Evolutionary conservation across 73 alveolate species (phyloP), one percentile per base, ranked within the genome.

Genomic region (Paramecium sonneborni): DNA sequence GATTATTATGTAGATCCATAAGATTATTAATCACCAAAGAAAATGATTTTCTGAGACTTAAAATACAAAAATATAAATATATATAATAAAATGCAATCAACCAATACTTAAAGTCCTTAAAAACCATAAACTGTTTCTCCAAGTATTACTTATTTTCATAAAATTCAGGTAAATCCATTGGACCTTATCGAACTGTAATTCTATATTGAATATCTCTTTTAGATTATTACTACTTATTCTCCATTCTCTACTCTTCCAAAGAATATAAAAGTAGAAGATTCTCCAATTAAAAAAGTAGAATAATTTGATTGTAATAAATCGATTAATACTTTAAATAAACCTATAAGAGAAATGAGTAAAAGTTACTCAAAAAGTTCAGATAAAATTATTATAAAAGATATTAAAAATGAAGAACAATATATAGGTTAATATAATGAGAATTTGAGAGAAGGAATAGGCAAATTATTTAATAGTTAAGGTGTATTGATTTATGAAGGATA

Each of bases 401-500:
- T 26, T 26, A 30, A 62, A 62, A 44, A 62, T 26, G 44, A n/a
- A 12, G 15, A 24, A 10, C 12, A 30, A 30, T 62, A 62, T 62
- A 26, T 62, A 12, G 84, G 84, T 62, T 10, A 24, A 23, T 62
- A 62, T 62, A 62, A 62, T 62, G 84, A 44, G 24, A 62, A 62
- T 6, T 20, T 62, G 9, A 62, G 84, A 62, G 84, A 62, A 32
- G 93, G 93, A 37, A 32, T 62, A 21, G 93, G 93, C 15, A 86
- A 48, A 12, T 58, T 62, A 28, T 86, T 32, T 58, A 39, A 62
- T 58, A 35, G 35, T 24, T 57, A 46, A n/a, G 69, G 88, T 5
- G 26, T 28, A 14, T 24, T 88, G 1, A 48, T 69, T 44, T 88
- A 88, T 82, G 91, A 88, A 34, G 94, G 94, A 46, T 15, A 70